These are phyloP conservation scores for Puccinia horiana DNA, from an alignment of 1,284 basidiomycete genomes.

Conservation along the genomic window DNA sequence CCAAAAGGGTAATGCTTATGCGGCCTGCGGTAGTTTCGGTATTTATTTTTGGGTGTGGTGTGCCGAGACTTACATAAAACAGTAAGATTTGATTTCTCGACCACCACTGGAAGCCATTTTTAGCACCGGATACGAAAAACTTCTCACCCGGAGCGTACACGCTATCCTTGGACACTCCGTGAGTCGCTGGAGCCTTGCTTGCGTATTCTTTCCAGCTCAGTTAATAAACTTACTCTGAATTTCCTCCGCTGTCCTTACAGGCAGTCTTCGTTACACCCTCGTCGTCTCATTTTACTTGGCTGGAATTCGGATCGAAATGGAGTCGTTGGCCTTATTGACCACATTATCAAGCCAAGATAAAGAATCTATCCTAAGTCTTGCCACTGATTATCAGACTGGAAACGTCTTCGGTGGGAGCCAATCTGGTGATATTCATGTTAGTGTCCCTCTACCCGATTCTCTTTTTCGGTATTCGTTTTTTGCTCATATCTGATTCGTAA, in stretches of 20 bases:
- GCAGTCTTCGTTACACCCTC: not conserved
- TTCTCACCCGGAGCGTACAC: not conserved
- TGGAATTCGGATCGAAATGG: constrained; percentile 24
- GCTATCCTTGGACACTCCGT: too few relatives aligned
- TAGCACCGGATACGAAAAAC: not conserved
- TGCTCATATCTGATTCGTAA: not conserved
- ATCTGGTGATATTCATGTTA: constrained; percentile 49
- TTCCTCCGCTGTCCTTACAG: not conserved
- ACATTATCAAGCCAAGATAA: constrained; percentile 50
- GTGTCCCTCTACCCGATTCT: not conserved
- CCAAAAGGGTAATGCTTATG: too few relatives aligned
- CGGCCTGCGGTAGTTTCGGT: too few relatives aligned
- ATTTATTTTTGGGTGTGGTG: too few relatives aligned
- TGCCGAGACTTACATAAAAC: too few relatives aligned
- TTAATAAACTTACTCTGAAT: not conserved
- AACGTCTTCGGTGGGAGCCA: constrained; percentile 48
- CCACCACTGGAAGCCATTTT: too few relatives aligned
- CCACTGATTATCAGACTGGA: constrained; percentile 25
- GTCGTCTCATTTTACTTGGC: not conserved
- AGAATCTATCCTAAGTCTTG: constrained; percentile 46
- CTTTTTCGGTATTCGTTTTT: not conserved
- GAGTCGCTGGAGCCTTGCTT: not conserved
- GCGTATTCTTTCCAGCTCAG: not conserved
- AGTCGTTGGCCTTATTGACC: constrained; percentile 27
- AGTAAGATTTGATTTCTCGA: too few relatives aligned